phyloP scores from a whole-genome alignment of 2,329 filamentous ascomycete species.

The Raffaelea arxii region DNA sequence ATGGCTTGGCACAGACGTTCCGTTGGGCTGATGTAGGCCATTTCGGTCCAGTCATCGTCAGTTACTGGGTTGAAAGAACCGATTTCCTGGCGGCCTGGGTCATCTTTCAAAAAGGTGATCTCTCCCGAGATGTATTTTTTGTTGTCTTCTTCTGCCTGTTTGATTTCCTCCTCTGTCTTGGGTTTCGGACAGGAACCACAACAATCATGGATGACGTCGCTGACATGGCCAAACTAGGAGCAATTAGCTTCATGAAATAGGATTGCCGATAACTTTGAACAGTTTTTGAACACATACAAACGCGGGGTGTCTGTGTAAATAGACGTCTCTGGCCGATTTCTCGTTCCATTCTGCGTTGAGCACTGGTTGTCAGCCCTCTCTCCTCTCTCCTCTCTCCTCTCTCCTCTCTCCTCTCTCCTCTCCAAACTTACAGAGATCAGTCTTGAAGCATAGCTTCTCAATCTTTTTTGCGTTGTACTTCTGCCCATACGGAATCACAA shows the following conservation, averaged over 20 bases:
- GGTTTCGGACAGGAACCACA: slow-evolving; percentile 70
- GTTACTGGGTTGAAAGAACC: slow-evolving; percentile 71
- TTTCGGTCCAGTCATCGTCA: slow-evolving; percentile 78
- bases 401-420: neutral
- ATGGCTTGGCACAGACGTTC: slow-evolving; percentile 72
- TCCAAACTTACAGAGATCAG: slow-evolving; percentile 47
- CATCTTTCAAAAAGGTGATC: slow-evolving; percentile 66
- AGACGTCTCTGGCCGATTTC: slow-evolving; percentile 61
- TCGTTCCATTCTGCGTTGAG: slow-evolving; percentile 85
- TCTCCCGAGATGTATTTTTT: slow-evolving; percentile 69
- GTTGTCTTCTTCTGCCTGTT: slow-evolving; percentile 59
- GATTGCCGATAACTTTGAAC: too few species aligned
- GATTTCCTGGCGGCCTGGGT: slow-evolving; percentile 59
- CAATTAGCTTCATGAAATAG: too few species aligned
- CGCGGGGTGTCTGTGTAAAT: slow-evolving; percentile 74
- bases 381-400: neutral
- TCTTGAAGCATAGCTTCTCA: slow-evolving; percentile 72
- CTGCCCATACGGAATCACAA: slow-evolving; percentile 59
- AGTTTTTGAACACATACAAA: slow-evolving; percentile 48
- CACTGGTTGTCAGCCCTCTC: slow-evolving; percentile 25
- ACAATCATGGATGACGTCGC: slow-evolving; percentile 70
- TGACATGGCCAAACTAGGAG: slow-evolving; percentile 56
- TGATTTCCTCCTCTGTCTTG: slow-evolving; percentile 59
- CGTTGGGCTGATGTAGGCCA: slow-evolving; percentile 80
- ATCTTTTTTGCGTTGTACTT: slow-evolving; percentile 59